These are phyloP conservation scores for Zizania palustris DNA, from an alignment of 202 grass and related monocot genomes.

Conservation along the genomic window DNA sequence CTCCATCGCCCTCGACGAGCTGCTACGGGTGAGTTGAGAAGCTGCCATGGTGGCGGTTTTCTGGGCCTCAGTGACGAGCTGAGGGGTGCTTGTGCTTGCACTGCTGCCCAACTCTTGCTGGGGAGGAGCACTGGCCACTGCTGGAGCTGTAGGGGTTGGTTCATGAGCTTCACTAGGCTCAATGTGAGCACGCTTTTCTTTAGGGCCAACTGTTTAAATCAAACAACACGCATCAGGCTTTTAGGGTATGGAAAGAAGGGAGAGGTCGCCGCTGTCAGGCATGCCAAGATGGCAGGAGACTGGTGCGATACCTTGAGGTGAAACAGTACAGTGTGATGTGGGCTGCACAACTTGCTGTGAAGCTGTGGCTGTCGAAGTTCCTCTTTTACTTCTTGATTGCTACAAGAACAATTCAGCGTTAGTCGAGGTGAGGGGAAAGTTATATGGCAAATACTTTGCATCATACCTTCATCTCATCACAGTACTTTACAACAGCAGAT, in stretches of 20 bases:
- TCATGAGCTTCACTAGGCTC: neutral
- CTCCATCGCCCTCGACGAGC: slow-evolving; percentile 1
- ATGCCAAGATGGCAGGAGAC: neutral
- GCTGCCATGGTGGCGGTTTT: neutral
- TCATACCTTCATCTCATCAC: slow-evolving; percentile 87
- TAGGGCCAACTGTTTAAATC: neutral
- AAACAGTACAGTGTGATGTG: slow-evolving; percentile 27
- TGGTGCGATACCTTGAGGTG: slow-evolving; percentile 38
- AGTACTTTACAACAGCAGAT: slow-evolving; percentile 82
- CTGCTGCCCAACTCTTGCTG: neutral
- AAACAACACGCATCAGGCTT: neutral
- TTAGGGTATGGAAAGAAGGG: neutral
- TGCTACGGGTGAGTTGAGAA: neutral
- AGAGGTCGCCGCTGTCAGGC: neutral
- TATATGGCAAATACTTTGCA: too few species aligned
- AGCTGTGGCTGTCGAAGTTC: slow-evolving; percentile 24
- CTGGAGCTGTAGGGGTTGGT: neutral
- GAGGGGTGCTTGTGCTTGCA: neutral
- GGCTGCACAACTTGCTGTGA: slow-evolving; percentile 41
- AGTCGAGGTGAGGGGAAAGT: neutral
- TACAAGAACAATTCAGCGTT: neutral
- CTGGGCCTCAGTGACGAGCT: neutral
- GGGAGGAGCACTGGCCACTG: neutral
- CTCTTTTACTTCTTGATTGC: slow-evolving; percentile 76
- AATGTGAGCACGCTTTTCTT: neutral